phyloP scores from a whole-genome alignment of 2,329 filamentous ascomycete species.

The Monosporascus sp. region DNA sequence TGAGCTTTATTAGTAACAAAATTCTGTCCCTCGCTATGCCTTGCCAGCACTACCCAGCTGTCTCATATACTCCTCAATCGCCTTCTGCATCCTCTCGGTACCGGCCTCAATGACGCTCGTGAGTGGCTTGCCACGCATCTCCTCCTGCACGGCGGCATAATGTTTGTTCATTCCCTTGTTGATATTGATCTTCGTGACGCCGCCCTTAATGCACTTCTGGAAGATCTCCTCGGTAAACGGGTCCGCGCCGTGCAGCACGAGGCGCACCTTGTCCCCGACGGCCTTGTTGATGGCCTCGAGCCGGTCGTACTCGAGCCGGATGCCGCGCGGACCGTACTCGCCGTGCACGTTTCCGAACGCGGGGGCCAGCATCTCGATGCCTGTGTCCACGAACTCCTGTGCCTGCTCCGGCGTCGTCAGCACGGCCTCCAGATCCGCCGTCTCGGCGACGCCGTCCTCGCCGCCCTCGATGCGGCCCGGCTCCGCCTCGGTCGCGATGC shows the following conservation, averaged over 20 bases:
- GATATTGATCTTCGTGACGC: conserved; percentile 45
- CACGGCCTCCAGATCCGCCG: conserved; percentile 33
- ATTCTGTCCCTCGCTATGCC: conserved; percentile 16
- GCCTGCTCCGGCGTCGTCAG: conserved; percentile 61
- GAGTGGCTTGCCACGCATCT: conserved; percentile 40
- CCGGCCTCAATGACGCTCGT: conserved; percentile 43
- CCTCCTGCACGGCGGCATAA: conserved; percentile 37
- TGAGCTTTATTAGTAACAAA: too few species aligned
- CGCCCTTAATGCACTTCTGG: conserved; percentile 36
- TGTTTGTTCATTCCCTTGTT: conserved; percentile 48
- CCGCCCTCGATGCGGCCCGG: conserved; percentile 62
- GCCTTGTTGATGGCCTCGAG: conserved; percentile 31
- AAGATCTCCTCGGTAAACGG: conserved; percentile 42
- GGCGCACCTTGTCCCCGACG: conserved; percentile 38
- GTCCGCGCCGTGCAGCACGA: conserved; percentile 44
- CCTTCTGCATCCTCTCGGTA: conserved; percentile 41
- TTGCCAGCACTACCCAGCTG: conserved; percentile 41
- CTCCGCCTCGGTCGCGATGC: conserved; percentile 66
- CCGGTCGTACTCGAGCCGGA: conserved; percentile 30
- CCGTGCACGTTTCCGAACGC: conserved; percentile 68
- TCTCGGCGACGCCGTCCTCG: conserved; percentile 62
- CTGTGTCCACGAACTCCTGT: conserved; percentile 57
- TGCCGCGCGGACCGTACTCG: conserved; percentile 49
- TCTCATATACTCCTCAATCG: conserved; percentile 41
- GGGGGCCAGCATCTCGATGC: conserved; percentile 63